phyloP scores from a whole-genome alignment of 805 yeast genomes.

The Starmera quercuum region DNA sequence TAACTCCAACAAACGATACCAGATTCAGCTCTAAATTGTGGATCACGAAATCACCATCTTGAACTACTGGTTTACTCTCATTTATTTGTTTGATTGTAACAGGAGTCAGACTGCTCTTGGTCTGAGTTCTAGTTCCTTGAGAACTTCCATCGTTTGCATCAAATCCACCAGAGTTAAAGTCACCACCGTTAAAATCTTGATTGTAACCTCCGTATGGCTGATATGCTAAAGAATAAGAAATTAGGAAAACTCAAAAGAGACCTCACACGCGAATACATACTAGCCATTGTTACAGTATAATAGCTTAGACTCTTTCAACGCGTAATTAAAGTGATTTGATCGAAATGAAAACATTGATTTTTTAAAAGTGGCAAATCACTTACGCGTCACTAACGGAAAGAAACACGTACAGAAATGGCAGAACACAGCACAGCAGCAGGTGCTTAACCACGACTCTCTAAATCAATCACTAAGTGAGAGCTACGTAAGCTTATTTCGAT shows the following conservation, averaged over 20 bases:
- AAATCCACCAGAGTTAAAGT: constrained; percentile 27
- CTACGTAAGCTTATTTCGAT: too few relatives aligned
- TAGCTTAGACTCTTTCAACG: too few relatives aligned
- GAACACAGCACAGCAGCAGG: too few relatives aligned
- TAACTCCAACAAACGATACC: constrained; percentile 61
- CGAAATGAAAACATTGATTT: too few relatives aligned
- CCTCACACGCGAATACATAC: background rate
- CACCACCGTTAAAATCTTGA: constrained; percentile 16
- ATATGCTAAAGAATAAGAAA: constrained; percentile 17
- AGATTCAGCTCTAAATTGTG: constrained; percentile 54
- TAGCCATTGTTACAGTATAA: background rate
- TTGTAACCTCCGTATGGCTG: constrained; percentile 29
- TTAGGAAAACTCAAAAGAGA: background rate
- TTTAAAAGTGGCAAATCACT: too few relatives aligned
- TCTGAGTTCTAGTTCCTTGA: constrained; percentile 18
- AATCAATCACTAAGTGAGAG: too few relatives aligned
- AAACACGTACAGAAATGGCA: too few relatives aligned
- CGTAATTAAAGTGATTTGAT: too few relatives aligned
- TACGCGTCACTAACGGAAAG: too few relatives aligned
- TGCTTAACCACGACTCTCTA: too few relatives aligned
- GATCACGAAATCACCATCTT: constrained; percentile 59
- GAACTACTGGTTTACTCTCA: constrained; percentile 50
- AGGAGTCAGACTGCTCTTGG: constrained; percentile 42
- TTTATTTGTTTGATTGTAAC: constrained; percentile 69
- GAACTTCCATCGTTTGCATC: constrained; percentile 26